phyloP scores from a whole-genome alignment of 768 basidiomycete genomes.

The Lactarius psammicola region DNA sequence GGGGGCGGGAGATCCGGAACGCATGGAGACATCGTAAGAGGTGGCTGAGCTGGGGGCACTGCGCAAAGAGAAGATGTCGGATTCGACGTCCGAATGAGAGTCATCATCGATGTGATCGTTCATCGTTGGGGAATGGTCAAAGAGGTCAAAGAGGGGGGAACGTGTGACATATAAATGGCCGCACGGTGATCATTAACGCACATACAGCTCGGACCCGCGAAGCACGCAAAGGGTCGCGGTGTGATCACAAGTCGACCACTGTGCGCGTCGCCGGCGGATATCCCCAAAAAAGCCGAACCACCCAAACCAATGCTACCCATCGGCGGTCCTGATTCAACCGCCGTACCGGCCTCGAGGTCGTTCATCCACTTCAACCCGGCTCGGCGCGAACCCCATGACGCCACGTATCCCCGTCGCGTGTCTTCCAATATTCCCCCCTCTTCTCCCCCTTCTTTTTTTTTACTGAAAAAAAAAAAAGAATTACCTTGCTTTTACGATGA shows the following conservation, averaged over 20 bases:
- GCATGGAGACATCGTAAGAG: conserved; percentile 58
- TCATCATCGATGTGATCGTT: conserved; percentile 40
- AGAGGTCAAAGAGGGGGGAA: not conserved
- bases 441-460: not conserved
- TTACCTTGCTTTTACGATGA: not conserved
- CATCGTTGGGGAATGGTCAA: conserved; percentile 24
- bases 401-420: conserved; percentile 4
- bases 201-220: conserved; percentile 18
- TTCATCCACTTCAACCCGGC: conserved; percentile 3
- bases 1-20: conserved; percentile 62
- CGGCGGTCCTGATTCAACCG: conserved; percentile 23
- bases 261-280: conserved; percentile 17
- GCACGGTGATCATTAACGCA: conserved; percentile 17
- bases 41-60: conserved; percentile 51
- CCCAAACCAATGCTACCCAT: not conserved
- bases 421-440: not conserved
- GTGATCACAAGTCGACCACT: not conserved
- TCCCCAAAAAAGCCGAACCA: conserved; percentile 10
- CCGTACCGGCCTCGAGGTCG: conserved; percentile 22
- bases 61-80: conserved; percentile 45
- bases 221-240: not conserved
- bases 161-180: conserved; percentile 28
- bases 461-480: not conserved
- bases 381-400: not conserved
- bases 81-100: conserved; percentile 38